phyloP scores from a whole-genome alignment of 331 rosid species.

The Cydonia oblonga region DNA sequence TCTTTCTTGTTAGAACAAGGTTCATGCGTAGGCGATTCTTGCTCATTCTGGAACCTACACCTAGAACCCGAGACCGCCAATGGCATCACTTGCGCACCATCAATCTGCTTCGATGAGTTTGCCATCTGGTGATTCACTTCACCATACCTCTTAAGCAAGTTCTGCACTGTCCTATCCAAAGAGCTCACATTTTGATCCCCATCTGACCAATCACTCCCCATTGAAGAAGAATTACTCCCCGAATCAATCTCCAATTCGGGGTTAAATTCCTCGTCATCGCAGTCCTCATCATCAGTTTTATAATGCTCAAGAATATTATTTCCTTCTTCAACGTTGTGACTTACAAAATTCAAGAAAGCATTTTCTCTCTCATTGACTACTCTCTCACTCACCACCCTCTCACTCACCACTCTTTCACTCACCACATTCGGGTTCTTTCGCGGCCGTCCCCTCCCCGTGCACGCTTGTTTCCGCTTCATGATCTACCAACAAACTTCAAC shows the following conservation, averaged over 20 bases:
- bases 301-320: not conserved
- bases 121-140: not conserved
- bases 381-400: not conserved
- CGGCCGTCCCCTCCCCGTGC: not conserved
- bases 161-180: constrained; percentile 2
- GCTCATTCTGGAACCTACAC: constrained; percentile 19
- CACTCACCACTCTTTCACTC: not conserved
- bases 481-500: not conserved
- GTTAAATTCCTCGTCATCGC: not conserved
- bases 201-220: not conserved
- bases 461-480: not conserved
- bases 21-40: constrained; percentile 20
- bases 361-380: not conserved
- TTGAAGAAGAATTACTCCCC: not conserved
- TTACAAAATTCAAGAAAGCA: not conserved
- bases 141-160: not conserved
- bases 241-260: not conserved
- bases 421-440: not conserved
- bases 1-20: constrained; percentile 45
- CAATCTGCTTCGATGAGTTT: constrained; percentile 26
- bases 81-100: constrained; percentile 44
- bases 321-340: not conserved
- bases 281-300: not conserved
- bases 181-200: not conserved
- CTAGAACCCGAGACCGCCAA: constrained; percentile 36